Base-by-base conservation (phyloP, 2,329 filamentous ascomycete genomes). In the Ceratocystis ficicola region DNA sequence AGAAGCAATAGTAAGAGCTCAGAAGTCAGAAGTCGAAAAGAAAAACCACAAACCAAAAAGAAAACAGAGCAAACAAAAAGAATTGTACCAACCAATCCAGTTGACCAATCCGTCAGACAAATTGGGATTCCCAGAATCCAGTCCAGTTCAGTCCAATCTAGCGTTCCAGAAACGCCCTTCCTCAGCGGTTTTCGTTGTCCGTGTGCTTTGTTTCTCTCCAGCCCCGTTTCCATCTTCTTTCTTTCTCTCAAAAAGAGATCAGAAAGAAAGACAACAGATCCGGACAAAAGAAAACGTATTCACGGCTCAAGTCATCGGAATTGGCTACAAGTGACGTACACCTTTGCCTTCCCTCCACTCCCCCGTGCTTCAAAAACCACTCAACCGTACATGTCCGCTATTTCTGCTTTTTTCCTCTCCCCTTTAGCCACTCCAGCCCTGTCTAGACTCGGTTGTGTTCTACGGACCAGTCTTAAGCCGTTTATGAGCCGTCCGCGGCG, bases 401-500 rank as follows among this genome's bases (percentile, higher is more conserved):
- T 41, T 1, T 41, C 36, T 12, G 36, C 36, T 41, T 41, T 41
- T 41, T 25, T 12, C 25, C 48, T 25, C 8, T 15, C 48, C 7
- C 25, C 20, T 25, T 52, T 15, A 22, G 25, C 48, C 48, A 25
- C 48, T 50, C 22, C 22, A 10, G 6, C 46, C n/a, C 5, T 2
- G 25, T 20, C 15, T 32, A n/a, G 52, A 30, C 28, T 28, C 52
- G 20, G 44, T 63, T 22, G 36, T 59, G 52, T 36, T 44, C 36
- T 32, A 65, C 52, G 41, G 61, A 22, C 52, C 65, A 30, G 64
- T 68, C 55, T 68, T 68, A 20, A 66, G 15, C 44, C 64, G 61
- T 63, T 69, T 68, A 44, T 69, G 68, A 28, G 73, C 74, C 77
- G 84, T 81, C 68, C 82, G 75, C 28, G 82, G 82, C 44, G 82